Base-by-base conservation (phyloP, 2,329 filamentous ascomycete species). In the Cordyceps cicadae region DNA sequence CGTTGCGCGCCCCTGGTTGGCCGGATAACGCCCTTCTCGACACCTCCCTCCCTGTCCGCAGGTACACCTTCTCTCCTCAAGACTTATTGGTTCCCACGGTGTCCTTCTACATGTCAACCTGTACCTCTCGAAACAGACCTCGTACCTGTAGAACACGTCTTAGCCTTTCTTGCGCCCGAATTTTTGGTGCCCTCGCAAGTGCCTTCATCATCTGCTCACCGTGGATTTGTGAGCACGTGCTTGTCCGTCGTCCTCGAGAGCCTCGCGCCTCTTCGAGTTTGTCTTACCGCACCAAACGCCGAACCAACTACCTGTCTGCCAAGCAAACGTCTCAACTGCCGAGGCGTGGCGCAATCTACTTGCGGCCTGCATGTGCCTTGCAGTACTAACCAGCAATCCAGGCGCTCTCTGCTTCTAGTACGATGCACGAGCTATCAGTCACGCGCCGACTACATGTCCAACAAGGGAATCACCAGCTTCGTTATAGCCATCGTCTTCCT, bases 181-280 rank as follows among this genome's bases (percentile, higher is more conserved):
- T n/a, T 52, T 15, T 51, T 29, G 26, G 52, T 21, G 49, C n/a
- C 19, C 15, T 46, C 37, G n/a, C 49, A 39, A 39, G 49, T 29
- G 57, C 19, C 19, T 37, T 46, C 58, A 51, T 56, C 59, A 56
- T 52, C 52, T 61, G 45, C 37, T 41, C 24, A 52, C 19, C 26
- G 11, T 37, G 45, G n/a, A 45, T 19, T 5, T 11, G 12, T 55
- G 53, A 50, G 59, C 59, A 61, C 59, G 59, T 56, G 59, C 59
- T 46, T 24, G 24, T 50, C 52, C 26, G 37, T 45, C 34, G 34
- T 37, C 34, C 34, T 37, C 34, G 12, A 37, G 34, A 37, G 29
- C 29, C 29, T 29, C 29, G 24, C 24, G 24, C 24, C 24, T 24
- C 24, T 24, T 4, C 4, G 24, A 24, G n/a, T 29, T 29, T 3